phyloP scores from a whole-genome alignment of 495 filamentous ascomycete genomes.

The Penicillium crystallinum region DNA sequence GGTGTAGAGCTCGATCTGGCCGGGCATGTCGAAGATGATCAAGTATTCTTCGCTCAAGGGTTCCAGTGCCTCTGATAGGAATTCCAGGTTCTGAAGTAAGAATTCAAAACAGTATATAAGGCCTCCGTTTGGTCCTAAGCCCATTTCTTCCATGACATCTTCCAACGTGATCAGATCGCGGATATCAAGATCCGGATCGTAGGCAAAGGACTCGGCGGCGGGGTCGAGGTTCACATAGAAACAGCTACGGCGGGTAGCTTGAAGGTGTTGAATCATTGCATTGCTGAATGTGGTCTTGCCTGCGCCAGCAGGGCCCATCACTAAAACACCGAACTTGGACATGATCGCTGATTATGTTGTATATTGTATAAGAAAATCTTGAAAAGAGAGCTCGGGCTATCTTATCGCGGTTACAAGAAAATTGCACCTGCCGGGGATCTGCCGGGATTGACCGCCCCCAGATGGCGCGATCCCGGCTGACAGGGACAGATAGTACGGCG shows the following conservation, averaged over 20 bases:
- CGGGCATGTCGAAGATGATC: conserved; percentile 97
- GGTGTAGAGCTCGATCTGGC: conserved; percentile 98
- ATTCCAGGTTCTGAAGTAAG: conserved; percentile 92
- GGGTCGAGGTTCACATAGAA: conserved; percentile 99
- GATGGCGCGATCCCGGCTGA: conserved; percentile 23
- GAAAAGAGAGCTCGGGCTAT: neutral
- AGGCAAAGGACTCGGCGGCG: conserved; percentile 86
- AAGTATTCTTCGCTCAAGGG: conserved; percentile 88
- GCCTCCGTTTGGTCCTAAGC: conserved; percentile 88
- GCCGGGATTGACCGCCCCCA: conserved; percentile 18
- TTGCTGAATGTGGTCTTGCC: conserved; percentile 96
- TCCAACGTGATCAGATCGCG: conserved; percentile 92
- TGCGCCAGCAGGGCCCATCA: conserved; percentile 88
- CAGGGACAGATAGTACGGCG: conserved; percentile 1
- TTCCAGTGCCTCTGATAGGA: conserved; percentile 81
- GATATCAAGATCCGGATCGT: conserved; percentile 93
- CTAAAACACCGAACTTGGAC: conserved; percentile 92
- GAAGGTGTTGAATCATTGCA: conserved; percentile 85
- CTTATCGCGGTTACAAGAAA: conserved; percentile 17
- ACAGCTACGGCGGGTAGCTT: conserved; percentile 79
- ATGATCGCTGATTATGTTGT: conserved; percentile 48
- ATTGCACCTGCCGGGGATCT: conserved; percentile 11
- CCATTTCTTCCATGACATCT: conserved; percentile 98
- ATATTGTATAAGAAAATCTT: too few species aligned
- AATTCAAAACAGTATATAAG: conserved; percentile 97